These are phyloP conservation scores for Friedmanniomyces simplex DNA, from an alignment of 495 filamentous ascomycete species.

Conservation along the genomic window DNA sequence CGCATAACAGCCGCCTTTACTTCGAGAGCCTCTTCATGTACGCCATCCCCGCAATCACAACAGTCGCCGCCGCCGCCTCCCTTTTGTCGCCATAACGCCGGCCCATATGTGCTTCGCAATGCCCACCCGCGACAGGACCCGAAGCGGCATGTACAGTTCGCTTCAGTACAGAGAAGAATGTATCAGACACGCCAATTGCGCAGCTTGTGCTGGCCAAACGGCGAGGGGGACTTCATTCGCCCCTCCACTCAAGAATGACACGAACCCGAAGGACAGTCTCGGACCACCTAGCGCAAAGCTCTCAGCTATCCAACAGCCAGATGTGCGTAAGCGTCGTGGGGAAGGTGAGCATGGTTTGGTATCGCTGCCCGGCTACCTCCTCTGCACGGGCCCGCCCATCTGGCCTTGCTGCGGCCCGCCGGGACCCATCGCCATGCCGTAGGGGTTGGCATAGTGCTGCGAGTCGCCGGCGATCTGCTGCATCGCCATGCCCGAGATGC, in stretches of 20 bases:
- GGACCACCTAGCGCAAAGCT: neutral
- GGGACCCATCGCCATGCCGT: conserved; percentile 52
- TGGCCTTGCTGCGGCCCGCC: conserved; percentile 18
- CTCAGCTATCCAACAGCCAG: neutral
- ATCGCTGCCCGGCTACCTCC: conserved; percentile 1
- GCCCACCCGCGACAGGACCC: too few species aligned
- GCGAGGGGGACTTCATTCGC: too few species aligned
- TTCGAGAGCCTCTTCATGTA: too few species aligned
- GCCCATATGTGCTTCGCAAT: neutral
- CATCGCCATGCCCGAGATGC: conserved; percentile 60
- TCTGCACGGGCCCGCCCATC: conserved; percentile 19
- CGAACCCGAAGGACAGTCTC: too few species aligned
- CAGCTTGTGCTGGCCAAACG: too few species aligned
- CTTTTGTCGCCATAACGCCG: neutral
- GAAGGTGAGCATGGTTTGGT: neutral
- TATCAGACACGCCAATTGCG: too few species aligned
- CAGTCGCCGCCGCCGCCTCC: too few species aligned
- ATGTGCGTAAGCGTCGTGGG: neutral
- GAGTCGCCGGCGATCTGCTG: conserved; percentile 43
- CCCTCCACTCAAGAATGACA: too few species aligned
- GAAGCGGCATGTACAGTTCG: neutral
- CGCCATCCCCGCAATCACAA: too few species aligned
- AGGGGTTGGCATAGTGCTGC: conserved; percentile 51
- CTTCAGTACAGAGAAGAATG: neutral
- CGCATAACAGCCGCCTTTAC: too few species aligned